Base-by-base conservation (phyloP, 352 stramenopile genomes). In the Globisporangium ultimum region DNA sequence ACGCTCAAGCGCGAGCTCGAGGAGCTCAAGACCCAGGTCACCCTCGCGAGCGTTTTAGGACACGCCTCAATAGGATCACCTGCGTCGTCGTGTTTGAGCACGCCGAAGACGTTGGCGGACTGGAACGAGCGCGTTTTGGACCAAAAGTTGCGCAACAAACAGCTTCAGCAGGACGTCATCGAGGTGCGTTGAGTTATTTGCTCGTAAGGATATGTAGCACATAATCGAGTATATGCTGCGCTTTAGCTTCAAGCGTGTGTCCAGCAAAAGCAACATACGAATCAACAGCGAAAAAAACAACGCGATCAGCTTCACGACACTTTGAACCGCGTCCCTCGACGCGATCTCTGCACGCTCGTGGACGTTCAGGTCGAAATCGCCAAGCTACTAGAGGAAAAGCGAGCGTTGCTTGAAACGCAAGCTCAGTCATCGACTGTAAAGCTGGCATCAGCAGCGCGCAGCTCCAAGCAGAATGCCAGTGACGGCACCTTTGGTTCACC, bases 291-390 rank as follows among this genome's bases (percentile, higher is more conserved):
- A 11, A 51, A 76, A 34, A 62, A 69, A 22, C 60, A 68, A 15
- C 55, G 66, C 51, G 66, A 85, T 12, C 57, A 84, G 32, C 65
- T 86, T 13, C 49, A 57, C 22, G 55, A 58, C 2, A 67, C 61
- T 17, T 42, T 88, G 15, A 55, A 55, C 1, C 67, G 68, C 0
- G 64, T 87, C 1, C 76, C 78, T 22, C 56, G 63, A 11, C 69
- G 76, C 48, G 72, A 90, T 15, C 55, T 86, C 41, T 71, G 64
- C 38, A 74, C 78, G 13, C 63, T 87, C 11, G 67, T 80, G 6
- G 76, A 88, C 2, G 28, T 87, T 1, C 76, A 88, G 24, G 58
- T 86, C 3, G 74, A 84, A 45, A 78, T 90, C 34, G 70, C 70
- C 0, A 60, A 72, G 8, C 54, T 86, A 2, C 45, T 86, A 2